phyloP scores from a whole-genome alignment of 2,329 filamentous ascomycete species.

The Penicillium verrucosum region DNA sequence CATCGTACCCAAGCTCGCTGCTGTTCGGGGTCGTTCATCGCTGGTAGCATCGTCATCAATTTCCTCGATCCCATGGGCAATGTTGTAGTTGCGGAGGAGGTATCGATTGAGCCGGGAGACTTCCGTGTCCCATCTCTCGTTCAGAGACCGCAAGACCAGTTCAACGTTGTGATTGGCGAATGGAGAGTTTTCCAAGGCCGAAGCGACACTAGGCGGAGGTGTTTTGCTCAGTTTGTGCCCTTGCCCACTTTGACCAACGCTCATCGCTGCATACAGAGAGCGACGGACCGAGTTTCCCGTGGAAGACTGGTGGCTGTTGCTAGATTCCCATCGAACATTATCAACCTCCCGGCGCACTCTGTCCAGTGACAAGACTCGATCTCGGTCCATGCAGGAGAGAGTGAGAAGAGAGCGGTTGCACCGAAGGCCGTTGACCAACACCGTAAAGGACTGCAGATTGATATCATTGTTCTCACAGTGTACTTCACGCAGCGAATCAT shows the following conservation, averaged over 20 bases:
- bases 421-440: slow-evolving; percentile 65
- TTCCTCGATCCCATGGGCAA: slow-evolving; percentile 35
- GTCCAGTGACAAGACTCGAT: slow-evolving; percentile 60
- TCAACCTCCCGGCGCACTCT: slow-evolving; percentile 57
- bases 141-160: slow-evolving; percentile 40
- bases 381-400: slow-evolving; percentile 61
- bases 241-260: slow-evolving; percentile 28
- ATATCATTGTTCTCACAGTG: slow-evolving; percentile 71
- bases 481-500: slow-evolving; percentile 60
- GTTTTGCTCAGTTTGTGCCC: slow-evolving; percentile 35
- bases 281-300: slow-evolving; percentile 43
- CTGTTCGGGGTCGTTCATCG: slow-evolving; percentile 39
- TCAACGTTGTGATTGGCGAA: slow-evolving; percentile 41
- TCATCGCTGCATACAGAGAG: slow-evolving; percentile 42
- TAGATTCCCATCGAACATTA: slow-evolving; percentile 45
- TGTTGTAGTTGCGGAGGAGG: slow-evolving; percentile 46
- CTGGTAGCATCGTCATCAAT: slow-evolving; percentile 32
- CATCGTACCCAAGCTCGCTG: slow-evolving; percentile 38
- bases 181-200: slow-evolving; percentile 22
- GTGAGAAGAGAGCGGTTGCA: slow-evolving; percentile 61
- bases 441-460: slow-evolving; percentile 66
- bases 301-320: slow-evolving; percentile 27
- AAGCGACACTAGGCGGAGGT: slow-evolving; percentile 18
- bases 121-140: slow-evolving; percentile 47
- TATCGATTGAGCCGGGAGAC: slow-evolving; percentile 43